Evolutionary conservation across 148 eudicot genomes (phyloP), one percentile per base, ranked within the genome.

Genomic region (Chenopodium formosanum): DNA sequence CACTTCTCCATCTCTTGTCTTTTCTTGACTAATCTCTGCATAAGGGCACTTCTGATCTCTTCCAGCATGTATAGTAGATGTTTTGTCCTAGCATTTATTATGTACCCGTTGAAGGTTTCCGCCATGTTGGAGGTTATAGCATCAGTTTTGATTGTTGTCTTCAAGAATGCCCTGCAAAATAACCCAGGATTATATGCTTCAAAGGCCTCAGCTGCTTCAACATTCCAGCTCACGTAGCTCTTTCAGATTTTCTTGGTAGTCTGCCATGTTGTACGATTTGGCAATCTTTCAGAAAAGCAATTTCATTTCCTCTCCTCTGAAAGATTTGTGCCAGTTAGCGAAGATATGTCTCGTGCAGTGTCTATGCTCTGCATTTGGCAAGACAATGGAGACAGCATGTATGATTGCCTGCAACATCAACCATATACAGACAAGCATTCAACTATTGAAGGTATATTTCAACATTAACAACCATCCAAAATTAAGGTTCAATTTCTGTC

Each of bases 301-400:
- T 6, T 66, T 77, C 79, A 77, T 52, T 9, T 63, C 70, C 34
- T 77, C 22, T 4, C 79, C 79, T 62, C 29, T 77, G 9, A 32
- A 44, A 4, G 68, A 17, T 12, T 77, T 63, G 17, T 62, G 68
- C 70, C 12, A 50, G 60, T 53, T 14, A 10, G 60, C 22, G 0
- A 12, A 53, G 4, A 53, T 16, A 12, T 53, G 79, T 11, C 71
- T 63, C 8, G 70, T 70, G 63, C 70, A 63, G n/a, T 77, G 60
- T 17, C 10, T 60, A 23, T 77, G 79, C 27, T 77, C 79, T 17
- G 14, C 66, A 2, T 60, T 17, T 11, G 79, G 34, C 29, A 60
- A 62, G 3, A 40, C 5, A 2, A 7, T 73, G 1, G 53, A 12
- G 4, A 73, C 75, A 44, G 0, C 27, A 46, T 10, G 22, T 47